Base-by-base conservation (phyloP, 2,329 filamentous ascomycete genomes). In the Cladosporium sp. region DNA sequence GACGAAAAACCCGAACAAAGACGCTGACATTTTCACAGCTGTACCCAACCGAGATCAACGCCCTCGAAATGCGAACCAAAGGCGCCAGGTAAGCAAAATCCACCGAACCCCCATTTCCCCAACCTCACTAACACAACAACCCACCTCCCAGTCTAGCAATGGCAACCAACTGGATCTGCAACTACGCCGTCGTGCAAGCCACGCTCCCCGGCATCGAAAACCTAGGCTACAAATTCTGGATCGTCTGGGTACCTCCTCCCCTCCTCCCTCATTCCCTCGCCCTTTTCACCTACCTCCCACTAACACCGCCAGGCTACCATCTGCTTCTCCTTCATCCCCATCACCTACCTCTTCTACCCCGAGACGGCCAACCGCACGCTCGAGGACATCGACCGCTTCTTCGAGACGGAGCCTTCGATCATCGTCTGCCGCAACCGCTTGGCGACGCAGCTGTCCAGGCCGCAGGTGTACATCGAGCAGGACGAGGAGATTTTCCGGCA, bases 191-290 rank as follows among this genome's bases (percentile, higher is more conserved):
- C 16, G 61, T 64, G 8, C 60, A 65, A 54, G 59, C 61, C 35
- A 62, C 67, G 31, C 57, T 63, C 6, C 57, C 60, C 3, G 63
- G 58, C 1, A 65, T 69, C 14, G 63, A 72, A 18, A 75, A 72
- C 18, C 66, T 80, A 0, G 68, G 73, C 4, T 81, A 76, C 71
- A 73, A 72, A 50, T 81, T 76, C 49, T 81, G 75, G 66, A 71
- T 81, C 33, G 71, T 81, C 57, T 83, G 78, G 65, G 75, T 46
- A 38, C 3, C 4, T 4, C 2, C 19, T n/a, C 18, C 10, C 41
- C 16, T 9, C 14, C 11, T 3, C 16, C 10, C n/a, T 9, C 9
- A n/a, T 46, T 13, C n/a, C 33, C 18, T n/a, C 16, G n/a, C 34
- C 34, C 14, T 18, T 4, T 3, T 28, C 33, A 42, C 11, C 37